Conservation (phyloP, 345 rosid genomes). For the Microthlaspi erraticum region DNA sequence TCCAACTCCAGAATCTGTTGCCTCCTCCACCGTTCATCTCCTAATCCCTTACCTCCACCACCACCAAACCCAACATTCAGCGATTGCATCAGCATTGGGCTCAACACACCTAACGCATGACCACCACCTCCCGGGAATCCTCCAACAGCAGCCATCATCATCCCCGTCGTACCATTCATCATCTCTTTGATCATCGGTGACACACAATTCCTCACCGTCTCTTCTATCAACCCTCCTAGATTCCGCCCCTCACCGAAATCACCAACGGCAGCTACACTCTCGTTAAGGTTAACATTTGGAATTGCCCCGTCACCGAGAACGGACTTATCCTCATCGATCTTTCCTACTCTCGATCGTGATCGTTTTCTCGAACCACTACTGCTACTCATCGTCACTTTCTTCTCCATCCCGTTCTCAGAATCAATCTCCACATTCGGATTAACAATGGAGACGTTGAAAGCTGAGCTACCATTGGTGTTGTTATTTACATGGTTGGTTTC, state of each 20-base stretch:
- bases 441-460: constrained; percentile 1
- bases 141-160: constrained; percentile 49
- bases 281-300: constrained; percentile 32
- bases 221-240: constrained; percentile 60
- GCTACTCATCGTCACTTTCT: constrained; percentile 46
- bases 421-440: constrained; percentile 35
- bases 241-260: constrained; percentile 33
- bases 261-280: constrained; percentile 33
- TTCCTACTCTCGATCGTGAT: constrained; percentile 50
- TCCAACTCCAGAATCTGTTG: constrained; percentile 93
- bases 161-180: constrained; percentile 48
- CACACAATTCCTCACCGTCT: constrained; percentile 73
- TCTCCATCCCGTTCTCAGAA: constrained; percentile 52
- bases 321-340: constrained; percentile 57
- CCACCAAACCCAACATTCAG: constrained; percentile 45
- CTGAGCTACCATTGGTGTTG: constrained; percentile 35
- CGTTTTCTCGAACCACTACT: constrained; percentile 57
- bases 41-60: constrained; percentile 44
- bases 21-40: constrained; percentile 90
- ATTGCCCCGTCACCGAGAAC: constrained; percentile 41
- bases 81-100: constrained; percentile 39
- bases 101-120: constrained; percentile 45
- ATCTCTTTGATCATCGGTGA: constrained; percentile 87
- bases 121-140: constrained; percentile 35
- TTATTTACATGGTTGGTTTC: constrained; percentile 52